These are phyloP conservation scores for Eucommia ulmoides DNA, from an alignment of 257 asterid genomes.

Conservation along the genomic window DNA sequence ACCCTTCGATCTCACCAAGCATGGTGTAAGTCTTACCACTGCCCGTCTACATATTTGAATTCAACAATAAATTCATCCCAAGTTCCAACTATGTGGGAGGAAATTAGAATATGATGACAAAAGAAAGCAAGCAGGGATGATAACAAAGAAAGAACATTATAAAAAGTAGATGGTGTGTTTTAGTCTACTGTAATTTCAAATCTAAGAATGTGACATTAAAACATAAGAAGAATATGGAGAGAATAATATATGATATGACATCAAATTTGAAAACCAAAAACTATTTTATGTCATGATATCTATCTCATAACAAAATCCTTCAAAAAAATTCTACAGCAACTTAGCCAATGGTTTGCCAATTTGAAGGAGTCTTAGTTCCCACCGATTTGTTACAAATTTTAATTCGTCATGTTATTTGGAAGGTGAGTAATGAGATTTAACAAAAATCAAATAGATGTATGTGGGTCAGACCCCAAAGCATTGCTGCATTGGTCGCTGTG, in stretches of 20 bases:
- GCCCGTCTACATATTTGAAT: constrained; percentile 80
- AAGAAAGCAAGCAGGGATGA: background rate
- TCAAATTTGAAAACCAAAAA: too few species aligned
- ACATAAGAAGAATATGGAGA: too few species aligned
- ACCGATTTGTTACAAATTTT: background rate
- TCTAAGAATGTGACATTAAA: too few species aligned
- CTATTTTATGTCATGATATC: too few species aligned
- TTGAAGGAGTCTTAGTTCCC: background rate
- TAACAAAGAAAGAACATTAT: background rate
- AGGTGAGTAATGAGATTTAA: too few species aligned
- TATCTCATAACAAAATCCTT: too few species aligned
- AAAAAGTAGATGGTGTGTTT: too few species aligned
- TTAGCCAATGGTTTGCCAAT: background rate
- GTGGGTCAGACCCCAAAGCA: background rate
- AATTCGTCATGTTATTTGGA: background rate
- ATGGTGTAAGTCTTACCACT: constrained; percentile 96
- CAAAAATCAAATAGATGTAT: background rate
- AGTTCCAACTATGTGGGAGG: background rate
- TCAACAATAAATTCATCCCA: too few species aligned
- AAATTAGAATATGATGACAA: constrained; percentile 3
- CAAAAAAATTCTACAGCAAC: too few species aligned
- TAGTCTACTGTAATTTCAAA: too few species aligned
- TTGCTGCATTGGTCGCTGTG: background rate
- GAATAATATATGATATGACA: too few species aligned
- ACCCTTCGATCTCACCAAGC: constrained; percentile 87